Conservation (phyloP, 2,329 filamentous ascomycete species). For the Plectosphaerella sp. region DNA sequence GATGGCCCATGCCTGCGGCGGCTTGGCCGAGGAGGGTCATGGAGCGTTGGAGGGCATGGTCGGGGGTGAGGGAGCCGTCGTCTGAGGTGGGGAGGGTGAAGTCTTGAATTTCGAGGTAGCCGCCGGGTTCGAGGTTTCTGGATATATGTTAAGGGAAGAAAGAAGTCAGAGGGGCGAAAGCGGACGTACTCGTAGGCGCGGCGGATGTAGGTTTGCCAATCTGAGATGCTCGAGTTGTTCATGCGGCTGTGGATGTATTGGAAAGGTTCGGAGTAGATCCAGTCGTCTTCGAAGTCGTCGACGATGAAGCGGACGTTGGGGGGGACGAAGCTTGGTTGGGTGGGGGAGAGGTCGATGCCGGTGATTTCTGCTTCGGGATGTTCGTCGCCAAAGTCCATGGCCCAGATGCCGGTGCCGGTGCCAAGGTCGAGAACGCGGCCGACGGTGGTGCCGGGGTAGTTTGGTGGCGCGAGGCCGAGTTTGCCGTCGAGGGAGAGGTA, state of each 20-base stretch:
- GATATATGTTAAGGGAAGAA: background rate
- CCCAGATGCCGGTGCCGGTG: constrained; percentile 24
- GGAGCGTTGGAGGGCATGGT: constrained; percentile 13
- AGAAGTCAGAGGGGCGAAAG: constrained; percentile 28
- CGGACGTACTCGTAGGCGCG: constrained; percentile 33
- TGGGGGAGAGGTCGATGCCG: constrained; percentile 33
- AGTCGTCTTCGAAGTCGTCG: constrained; percentile 27
- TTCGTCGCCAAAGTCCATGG: constrained; percentile 37
- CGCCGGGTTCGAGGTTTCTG: constrained; percentile 20
- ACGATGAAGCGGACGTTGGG: constrained; percentile 34
- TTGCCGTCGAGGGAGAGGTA: constrained; percentile 33
- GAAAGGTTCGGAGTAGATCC: constrained; percentile 33
- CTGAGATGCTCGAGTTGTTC: constrained; percentile 48
- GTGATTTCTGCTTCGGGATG: constrained; percentile 26
- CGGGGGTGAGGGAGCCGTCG: constrained; percentile 28
- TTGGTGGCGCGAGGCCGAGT: constrained; percentile 8
- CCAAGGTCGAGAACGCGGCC: constrained; percentile 19
- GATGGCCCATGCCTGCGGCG: constrained; percentile 5
- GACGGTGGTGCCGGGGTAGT: constrained; percentile 9
- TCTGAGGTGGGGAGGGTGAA: constrained; percentile 31
- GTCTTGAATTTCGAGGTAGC: constrained; percentile 32
- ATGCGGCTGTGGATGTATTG: constrained; percentile 57
- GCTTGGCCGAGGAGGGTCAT: constrained; percentile 18
- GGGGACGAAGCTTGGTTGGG: constrained; percentile 34
- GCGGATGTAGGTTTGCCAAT: constrained; percentile 48